Percentiles rank a stretch among this genome's conserved stretches.
Evolutionary conservation across 495 filamentous ascomycete genomes (phyloP).

Genomic region (Podospora pseudopauciseta): DNA sequence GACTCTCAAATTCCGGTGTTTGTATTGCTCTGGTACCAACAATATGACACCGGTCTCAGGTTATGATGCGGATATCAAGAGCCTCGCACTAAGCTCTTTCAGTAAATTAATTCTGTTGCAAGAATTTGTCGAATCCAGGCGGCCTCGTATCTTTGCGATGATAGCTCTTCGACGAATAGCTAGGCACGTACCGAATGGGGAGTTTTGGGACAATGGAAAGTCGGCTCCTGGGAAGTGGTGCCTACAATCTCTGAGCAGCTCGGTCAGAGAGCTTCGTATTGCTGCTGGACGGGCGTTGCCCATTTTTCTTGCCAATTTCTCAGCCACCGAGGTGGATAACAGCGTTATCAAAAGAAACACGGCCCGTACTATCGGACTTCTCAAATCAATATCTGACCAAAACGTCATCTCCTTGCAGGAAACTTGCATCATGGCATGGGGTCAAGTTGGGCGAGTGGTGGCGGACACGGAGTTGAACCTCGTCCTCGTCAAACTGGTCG

Average conservation of each 20-base stretch:
- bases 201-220: constrained; percentile 60
- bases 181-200: constrained; percentile 54
- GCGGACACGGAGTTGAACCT: constrained; percentile 77
- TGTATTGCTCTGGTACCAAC: constrained; percentile 18
- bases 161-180: constrained; percentile 63
- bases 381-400: constrained; percentile 66
- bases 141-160: constrained; percentile 69
- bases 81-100: constrained; percentile 49
- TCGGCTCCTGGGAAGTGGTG: constrained; percentile 75
- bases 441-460: constrained; percentile 63
- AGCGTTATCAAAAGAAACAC: constrained; percentile 58
- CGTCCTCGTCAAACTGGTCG: constrained; percentile 73
- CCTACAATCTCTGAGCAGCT: constrained; percentile 73
- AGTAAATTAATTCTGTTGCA: constrained; percentile 53
- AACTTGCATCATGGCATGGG: constrained; percentile 79
- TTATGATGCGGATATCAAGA: constrained; percentile 14
- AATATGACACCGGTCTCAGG: background rate
- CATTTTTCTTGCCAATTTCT: constrained; percentile 58
- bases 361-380: constrained; percentile 59
- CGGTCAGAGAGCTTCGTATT: constrained; percentile 78
- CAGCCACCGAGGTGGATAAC: constrained; percentile 35
- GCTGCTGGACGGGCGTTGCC: constrained; percentile 58
- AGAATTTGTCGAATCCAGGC: constrained; percentile 55
- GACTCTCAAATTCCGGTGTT: constrained; percentile 18
- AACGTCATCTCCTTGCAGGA: constrained; percentile 65